These are phyloP conservation scores for Suillus decipiens DNA, from an alignment of 768 basidiomycete genomes.

Conservation along the genomic window DNA sequence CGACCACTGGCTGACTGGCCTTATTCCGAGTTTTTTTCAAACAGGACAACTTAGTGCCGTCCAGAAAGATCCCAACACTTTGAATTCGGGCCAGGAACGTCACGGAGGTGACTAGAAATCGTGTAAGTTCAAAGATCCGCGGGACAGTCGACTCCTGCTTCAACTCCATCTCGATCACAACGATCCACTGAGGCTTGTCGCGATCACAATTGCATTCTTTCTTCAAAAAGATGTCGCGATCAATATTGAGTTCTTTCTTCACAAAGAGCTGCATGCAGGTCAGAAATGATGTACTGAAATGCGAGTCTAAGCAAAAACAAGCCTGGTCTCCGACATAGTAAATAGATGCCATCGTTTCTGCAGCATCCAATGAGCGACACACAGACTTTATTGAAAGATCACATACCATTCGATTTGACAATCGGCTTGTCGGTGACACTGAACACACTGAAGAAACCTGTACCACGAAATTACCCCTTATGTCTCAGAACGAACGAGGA, in stretches of 20 bases:
- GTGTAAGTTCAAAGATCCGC: slow-evolving; percentile 45
- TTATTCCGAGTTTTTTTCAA: slow-evolving; percentile 1
- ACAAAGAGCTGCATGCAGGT: slow-evolving; percentile 8
- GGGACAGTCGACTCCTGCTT: slow-evolving; percentile 43
- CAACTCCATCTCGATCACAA: slow-evolving; percentile 46
- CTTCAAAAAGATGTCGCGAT: slow-evolving; percentile 3
- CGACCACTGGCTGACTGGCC: neutral
- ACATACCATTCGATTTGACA: slow-evolving; percentile 23
- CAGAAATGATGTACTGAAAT: neutral
- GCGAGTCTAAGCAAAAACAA: slow-evolving; percentile 4
- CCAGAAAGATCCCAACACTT: slow-evolving; percentile 6
- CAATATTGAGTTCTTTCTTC: neutral
- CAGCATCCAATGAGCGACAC: neutral
- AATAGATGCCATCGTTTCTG: slow-evolving; percentile 3
- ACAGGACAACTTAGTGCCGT: neutral
- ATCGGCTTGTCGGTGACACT: slow-evolving; percentile 30
- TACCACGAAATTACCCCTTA: neutral
- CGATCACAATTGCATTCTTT: slow-evolving; percentile 3
- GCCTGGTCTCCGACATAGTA: slow-evolving; percentile 15
- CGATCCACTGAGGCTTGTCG: slow-evolving; percentile 36
- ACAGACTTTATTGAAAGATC: neutral
- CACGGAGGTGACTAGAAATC: slow-evolving; percentile 49
- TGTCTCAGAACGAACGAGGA: neutral
- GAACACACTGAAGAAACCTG: slow-evolving; percentile 32
- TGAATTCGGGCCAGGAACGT: slow-evolving; percentile 48